Base-by-base conservation (phyloP, 2,329 filamentous ascomycete species). In the Aureobasidium leucospermi region DNA sequence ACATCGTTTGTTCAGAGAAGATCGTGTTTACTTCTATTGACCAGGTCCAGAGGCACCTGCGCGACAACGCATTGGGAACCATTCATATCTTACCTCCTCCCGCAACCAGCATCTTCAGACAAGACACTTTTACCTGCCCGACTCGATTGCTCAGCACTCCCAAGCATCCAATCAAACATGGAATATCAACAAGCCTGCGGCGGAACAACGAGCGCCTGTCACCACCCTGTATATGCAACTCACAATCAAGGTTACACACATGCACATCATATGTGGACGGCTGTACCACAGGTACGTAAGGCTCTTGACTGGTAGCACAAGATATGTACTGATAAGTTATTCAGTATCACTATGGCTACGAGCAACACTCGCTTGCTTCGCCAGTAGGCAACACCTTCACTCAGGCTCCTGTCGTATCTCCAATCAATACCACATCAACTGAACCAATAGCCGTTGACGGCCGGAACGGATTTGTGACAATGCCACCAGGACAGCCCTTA, bases 271-370 rank as follows among this genome's bases (percentile, higher is more conserved):
- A 32, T 48, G 11, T 58, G 55, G 55, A 16, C 55, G n/a, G 16
- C 16, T 19, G 16, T 43, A 13, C 55, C 55, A 16, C 43, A 47
- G 43, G 55, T 58, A 41, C 23, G 55, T 15, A 39, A 13, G 10
- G n/a, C 41, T 4, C 13, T n/a, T 45, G 19, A 38, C 16, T 28
- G 38, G 41, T 56, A 10, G 41, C 52, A 56, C 41, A 28, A 28
- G 11, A 13, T 29, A 36, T 56, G 19, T 23, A 56, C 52, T 56
- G 7, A 56, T 38, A 29, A 16, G 10, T 16, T 28, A 16, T 29
- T 15, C 43, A 58, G 55, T 47, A 48, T 48, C 36, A 28, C 4
- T 58, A 58, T 28, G 43, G 43, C 19, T 58, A 58, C 32, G 55
- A 39, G 32, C 43, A 47, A n/a, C 42, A 58, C 55, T 15, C 29